Evolutionary conservation across 768 basidiomycete species (phyloP), one percentile per base, ranked within the genome.

Genomic region (Austroboletus eburneus): DNA sequence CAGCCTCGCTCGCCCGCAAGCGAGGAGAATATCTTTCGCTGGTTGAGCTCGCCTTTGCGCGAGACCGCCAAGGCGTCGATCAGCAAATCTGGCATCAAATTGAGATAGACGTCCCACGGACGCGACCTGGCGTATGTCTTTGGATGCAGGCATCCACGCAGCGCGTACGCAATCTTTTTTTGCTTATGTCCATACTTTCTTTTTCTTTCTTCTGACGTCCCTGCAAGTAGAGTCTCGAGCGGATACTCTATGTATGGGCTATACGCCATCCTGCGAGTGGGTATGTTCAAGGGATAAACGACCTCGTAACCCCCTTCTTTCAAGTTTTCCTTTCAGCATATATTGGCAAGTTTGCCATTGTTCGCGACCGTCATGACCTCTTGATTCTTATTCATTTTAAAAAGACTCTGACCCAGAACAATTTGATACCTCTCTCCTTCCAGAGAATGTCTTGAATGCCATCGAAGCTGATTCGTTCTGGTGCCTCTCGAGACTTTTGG

Each of bases 21-120:
- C 81, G 96, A 36, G 81, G 82, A 57, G 96, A 98, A 67, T 98
- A 98, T 64, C 77, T 80, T 33, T 88, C 88, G 14, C 76, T 97
- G 50, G 94, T 95, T 8, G 81, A 90, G 54, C 74, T 93, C 16
- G 85, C 96, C 14, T 99, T 98, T 64, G 82, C 87, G 12, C 78
- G 89, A 32, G 91, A 91, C 48, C 78, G 81, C 24, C 84, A 87
- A 46, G 84, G 87, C 0, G 76, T 95, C 24, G 95, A 99, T 66
- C 91, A 93, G 58, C 88, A 91, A 67, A 95, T 98, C 62, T 98
- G 96, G 96, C 96, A 98, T 69, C 96, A 99, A 67, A 98, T 98
- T 57, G 91, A 92, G 61, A 98, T 97, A 49, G 96, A 99, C 59
- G 95, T 97, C 6, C 96, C 96, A 10, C 76, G 96, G 43, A 99